Conservation (phyloP, 2,329 filamentous ascomycete genomes). For the Xylariaceae sp. region DNA sequence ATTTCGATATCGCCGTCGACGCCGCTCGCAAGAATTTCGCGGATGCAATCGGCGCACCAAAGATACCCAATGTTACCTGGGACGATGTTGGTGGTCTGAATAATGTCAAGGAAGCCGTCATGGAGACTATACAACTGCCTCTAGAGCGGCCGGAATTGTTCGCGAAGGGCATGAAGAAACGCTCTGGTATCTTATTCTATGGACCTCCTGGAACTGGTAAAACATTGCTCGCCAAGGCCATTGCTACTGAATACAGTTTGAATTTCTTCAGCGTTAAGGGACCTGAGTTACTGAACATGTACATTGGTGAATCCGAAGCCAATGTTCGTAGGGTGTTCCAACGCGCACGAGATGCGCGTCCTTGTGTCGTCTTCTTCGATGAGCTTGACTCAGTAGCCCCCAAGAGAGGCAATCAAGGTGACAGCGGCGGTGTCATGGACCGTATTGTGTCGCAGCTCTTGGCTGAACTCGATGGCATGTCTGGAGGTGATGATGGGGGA, state of each 20-base stretch:
- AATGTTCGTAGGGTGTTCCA: conserved; percentile 90
- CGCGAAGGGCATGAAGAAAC: conserved; percentile 96
- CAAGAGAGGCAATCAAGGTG: conserved; percentile 94
- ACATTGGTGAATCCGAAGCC: conserved; percentile 90
- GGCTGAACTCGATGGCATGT: conserved; percentile 97
- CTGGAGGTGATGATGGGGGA: conserved; percentile 75
- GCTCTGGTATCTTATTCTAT: conserved; percentile 89
- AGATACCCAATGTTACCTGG: conserved; percentile 97
- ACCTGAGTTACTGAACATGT: conserved; percentile 91
- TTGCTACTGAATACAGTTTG: conserved; percentile 88
- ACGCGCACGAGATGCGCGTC: conserved; percentile 77
- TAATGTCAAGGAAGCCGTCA: conserved; percentile 95
- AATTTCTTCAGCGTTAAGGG: conserved; percentile 96
- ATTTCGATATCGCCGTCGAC: conserved; percentile 92
- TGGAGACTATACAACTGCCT: conserved; percentile 92
- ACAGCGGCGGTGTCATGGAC: conserved; percentile 97
- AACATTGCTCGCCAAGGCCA: conserved; percentile 88
- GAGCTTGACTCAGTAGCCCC: conserved; percentile 91
- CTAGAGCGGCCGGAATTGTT: conserved; percentile 90
- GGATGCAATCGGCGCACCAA: conserved; percentile 93
- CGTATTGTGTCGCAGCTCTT: conserved; percentile 92
- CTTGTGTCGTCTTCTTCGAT: conserved; percentile 91
- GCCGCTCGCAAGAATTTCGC: conserved; percentile 97
- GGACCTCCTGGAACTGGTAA: conserved; percentile 90
- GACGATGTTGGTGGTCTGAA: conserved; percentile 90